These are phyloP conservation scores for Amaranthus cruentus DNA, from an alignment of 148 eudicot genomes.

Conservation along the genomic window DNA sequence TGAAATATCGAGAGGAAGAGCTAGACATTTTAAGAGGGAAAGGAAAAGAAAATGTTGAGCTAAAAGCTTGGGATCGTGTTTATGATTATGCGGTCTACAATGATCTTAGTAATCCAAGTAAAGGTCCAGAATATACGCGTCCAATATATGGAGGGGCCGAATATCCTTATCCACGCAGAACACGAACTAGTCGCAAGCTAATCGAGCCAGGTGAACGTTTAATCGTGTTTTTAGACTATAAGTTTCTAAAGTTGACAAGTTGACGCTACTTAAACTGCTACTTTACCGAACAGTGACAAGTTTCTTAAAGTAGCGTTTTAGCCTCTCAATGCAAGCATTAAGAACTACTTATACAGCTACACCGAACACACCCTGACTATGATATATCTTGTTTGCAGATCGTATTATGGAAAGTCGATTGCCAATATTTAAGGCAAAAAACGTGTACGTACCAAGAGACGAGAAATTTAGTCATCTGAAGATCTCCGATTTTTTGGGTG, in stretches of 20 bases:
- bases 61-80: conserved; percentile 84
- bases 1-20: conserved; percentile 59
- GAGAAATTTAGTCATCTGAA: conserved; percentile 61
- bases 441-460: conserved; percentile 71
- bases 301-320: too few relatives aligned
- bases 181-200: conserved; percentile 67
- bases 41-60: conserved; percentile 55
- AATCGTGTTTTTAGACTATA: not conserved
- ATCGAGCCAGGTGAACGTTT: conserved; percentile 43
- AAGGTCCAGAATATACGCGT: conserved; percentile 40
- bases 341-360: too few relatives aligned
- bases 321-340: too few relatives aligned
- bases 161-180: conserved; percentile 86
- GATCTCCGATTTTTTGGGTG: conserved; percentile 55
- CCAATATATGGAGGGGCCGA: conserved; percentile 59
- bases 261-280: too few relatives aligned
- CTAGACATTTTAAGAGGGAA: conserved; percentile 54
- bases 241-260: too few relatives aligned
- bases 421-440: conserved; percentile 42
- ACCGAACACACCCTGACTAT: not conserved
- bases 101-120: conserved; percentile 69
- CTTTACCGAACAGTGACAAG: too few relatives aligned
- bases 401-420: conserved; percentile 58
- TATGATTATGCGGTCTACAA: conserved; percentile 78
- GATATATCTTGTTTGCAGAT: conserved; percentile 36